Base-by-base conservation (phyloP, 352 stramenopile species). In the Globisporangium okanoganense region DNA sequence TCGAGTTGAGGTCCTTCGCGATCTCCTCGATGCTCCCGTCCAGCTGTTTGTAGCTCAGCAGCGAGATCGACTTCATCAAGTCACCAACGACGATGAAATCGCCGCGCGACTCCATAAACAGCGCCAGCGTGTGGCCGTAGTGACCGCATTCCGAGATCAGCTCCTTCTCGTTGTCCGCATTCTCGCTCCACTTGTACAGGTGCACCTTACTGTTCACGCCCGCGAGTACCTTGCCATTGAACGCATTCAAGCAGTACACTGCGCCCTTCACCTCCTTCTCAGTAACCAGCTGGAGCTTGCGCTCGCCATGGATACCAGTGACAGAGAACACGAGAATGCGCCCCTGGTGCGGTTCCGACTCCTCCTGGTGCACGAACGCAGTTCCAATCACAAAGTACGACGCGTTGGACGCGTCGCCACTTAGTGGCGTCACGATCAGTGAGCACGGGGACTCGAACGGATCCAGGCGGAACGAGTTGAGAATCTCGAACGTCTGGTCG, bases 61-160 rank as follows among this genome's bases (percentile, higher is more conserved):
- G 67, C 29, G 91, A 97, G 54, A 99, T 96, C 2, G 93, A 98
- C 64, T 98, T 97, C 96, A 99, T 98, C 45, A 99, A 68, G 64
- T 99, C 96, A 20, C 95, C 96, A 20, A 98, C 93, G 35, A 98
- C 90, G n/a, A 97, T 95, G 50, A 98, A 97, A 65, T 98, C 92
- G 24, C 94, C 94, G 33, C 87, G 82, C 38, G 91, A 98, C 61
- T 97, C 92, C 66, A 98, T 94, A 69, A 96, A 97, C n/a, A 98
- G 69, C 61, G 97, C 96, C 22, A 98, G 69, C 31, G 97, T 98
- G 75, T 98, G 94, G 9, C 95, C 96, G 61, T 98, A 94, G 71
- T 98, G 94, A 10, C 94, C 93, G 58, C 94, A 94, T 61, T 98
- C 95, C 0, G 95, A 86, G 6, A 95, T 79, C 22, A 97, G 64